phyloP scores from a whole-genome alignment of 2,329 filamentous ascomycete genomes.

The Aaosphaeria pasadenensis region DNA sequence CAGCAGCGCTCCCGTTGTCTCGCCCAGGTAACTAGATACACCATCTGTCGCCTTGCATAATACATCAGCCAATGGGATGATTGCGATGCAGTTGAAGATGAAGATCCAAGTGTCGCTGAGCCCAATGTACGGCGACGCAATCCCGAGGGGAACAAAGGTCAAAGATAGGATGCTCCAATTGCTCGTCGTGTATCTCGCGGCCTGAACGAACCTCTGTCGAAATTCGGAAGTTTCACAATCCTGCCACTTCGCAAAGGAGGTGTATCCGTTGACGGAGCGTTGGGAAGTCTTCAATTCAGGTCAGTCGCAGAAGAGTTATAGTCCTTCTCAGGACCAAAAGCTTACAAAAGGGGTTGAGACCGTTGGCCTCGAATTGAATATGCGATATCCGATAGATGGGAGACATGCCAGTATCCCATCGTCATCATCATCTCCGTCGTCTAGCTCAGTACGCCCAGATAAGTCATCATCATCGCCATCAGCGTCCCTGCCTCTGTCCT shows the following conservation, averaged over 20 bases:
- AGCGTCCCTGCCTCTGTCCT: background rate
- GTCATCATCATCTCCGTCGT: background rate
- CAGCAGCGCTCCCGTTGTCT: constrained; percentile 39
- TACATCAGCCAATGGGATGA: constrained; percentile 10
- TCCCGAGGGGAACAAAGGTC: background rate
- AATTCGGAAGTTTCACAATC: background rate
- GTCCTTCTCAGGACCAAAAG: too few species aligned
- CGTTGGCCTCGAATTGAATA: background rate
- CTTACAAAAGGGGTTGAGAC: background rate
- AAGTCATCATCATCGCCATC: background rate
- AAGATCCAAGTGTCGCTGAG: constrained; percentile 59
- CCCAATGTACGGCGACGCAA: background rate
- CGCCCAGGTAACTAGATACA: constrained; percentile 80
- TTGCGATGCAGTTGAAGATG: constrained; percentile 12
- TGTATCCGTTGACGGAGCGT: background rate
- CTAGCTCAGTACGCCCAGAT: background rate
- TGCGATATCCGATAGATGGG: background rate
- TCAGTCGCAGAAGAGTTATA: too few species aligned
- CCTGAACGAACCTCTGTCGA: background rate
- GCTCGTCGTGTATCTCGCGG: background rate
- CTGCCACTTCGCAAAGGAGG: background rate
- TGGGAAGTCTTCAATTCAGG: background rate
- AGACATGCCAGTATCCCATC: background rate
- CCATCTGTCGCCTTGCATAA: constrained; percentile 48
- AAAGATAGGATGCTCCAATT: background rate